Base-by-base conservation (phyloP, 306 rosid species). In the Vigna trinervia region DNA sequence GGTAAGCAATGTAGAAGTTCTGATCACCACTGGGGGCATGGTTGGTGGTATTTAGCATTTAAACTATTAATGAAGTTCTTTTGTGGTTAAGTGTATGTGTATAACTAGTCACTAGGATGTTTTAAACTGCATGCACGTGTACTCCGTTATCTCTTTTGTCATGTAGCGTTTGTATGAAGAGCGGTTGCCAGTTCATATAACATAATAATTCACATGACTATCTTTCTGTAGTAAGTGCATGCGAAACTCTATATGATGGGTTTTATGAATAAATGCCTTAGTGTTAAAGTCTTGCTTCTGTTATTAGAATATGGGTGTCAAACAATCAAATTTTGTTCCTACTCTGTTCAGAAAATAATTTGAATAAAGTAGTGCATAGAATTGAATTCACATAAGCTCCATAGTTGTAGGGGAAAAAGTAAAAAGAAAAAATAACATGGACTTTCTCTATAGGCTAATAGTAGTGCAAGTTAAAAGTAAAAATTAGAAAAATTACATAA, bases 1-100 rank as follows among this genome's bases (percentile, higher is more conserved):
- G 98, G 99, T 96, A 87, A 70, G 84, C 72, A 69, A 62, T 84
- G 71, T 51, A 46, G 70, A 67, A 39, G 13, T 45, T 45, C 4
- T 10, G 5, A 45, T 45, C 5, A 45, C 15, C 50, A 12, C 14
- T 12, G 4, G 50, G 50, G 50, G 78, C 77, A 59, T 73, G 41
- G 50, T 36, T 60, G 71, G 45, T 76, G 43, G 12, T 72, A 59
- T 59, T 71, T 74, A 41, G 71, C 69, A 58, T 38, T 67, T 41
- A 77, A 81, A 54, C 56, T 84, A 53, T 34, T 51, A 38, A 39
- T 39, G 70, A 51, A 68, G 59, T 60, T 72, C 64, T 81, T 41
- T 38, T 57, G 64, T 68, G 38, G 60, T 57, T 13, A 1, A 28
- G 76, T 73, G 39, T 46, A 38, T 75, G n/a, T 75, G n/a, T 56